Conservation (phyloP, 805 yeast species). For the Blastobotrys americana region DNA sequence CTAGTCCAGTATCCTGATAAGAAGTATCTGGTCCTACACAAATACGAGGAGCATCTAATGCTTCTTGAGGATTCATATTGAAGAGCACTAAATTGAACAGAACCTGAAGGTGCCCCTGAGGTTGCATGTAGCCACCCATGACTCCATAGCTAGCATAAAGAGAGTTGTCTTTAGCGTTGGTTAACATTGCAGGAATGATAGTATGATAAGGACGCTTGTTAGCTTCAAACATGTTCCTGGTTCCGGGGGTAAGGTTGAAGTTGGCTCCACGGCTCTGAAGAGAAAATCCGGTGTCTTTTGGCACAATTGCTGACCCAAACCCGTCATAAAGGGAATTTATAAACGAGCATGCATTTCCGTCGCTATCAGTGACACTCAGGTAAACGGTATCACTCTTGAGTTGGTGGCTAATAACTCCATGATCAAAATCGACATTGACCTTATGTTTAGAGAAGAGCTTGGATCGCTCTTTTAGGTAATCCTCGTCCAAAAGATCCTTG, state of each 20-base stretch:
- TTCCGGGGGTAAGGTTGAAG: constrained; percentile 52
- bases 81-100: constrained; percentile 57
- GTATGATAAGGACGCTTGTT: constrained; percentile 75
- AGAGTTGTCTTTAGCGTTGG: constrained; percentile 32
- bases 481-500: constrained; percentile 39
- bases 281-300: constrained; percentile 53
- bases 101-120: constrained; percentile 78
- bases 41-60: constrained; percentile 69
- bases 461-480: constrained; percentile 46
- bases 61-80: constrained; percentile 62
- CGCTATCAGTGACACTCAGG: constrained; percentile 53
- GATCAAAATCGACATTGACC: constrained; percentile 38
- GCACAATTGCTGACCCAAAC: constrained; percentile 66
- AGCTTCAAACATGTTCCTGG: constrained; percentile 57
- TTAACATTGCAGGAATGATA: constrained; percentile 75
- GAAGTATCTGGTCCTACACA: constrained; percentile 51
- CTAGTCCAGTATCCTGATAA: constrained; percentile 46
- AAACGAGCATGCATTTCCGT: constrained; percentile 77
- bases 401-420: constrained; percentile 46
- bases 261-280: constrained; percentile 74
- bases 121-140: constrained; percentile 86
- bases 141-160: constrained; percentile 71
- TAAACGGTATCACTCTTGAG: constrained; percentile 65
- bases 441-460: constrained; percentile 37
- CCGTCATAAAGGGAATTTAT: constrained; percentile 65